Conservation (phyloP, 1,284 basidiomycete species). For the Somion occarium region DNA sequence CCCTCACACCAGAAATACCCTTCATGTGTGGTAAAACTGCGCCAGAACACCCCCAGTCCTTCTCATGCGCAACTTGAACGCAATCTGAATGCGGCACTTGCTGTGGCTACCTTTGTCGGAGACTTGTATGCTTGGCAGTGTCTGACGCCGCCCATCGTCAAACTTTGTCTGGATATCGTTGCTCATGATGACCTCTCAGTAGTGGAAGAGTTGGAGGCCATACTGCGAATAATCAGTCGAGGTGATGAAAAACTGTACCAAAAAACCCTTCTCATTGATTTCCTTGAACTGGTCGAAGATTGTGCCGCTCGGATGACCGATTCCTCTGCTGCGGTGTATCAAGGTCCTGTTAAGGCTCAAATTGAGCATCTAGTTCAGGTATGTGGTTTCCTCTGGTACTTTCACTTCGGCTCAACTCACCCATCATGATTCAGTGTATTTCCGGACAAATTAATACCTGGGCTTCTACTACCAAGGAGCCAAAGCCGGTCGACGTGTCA, state of each 20-base stretch:
- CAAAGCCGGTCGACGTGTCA: too few relatives aligned
- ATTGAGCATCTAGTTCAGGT: neutral
- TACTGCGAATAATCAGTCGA: slow-evolving; percentile 22
- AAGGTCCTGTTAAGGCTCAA: neutral
- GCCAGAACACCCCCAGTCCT: slow-evolving; percentile 9
- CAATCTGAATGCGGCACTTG: slow-evolving; percentile 23
- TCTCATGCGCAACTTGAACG: slow-evolving; percentile 12
- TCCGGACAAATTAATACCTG: neutral
- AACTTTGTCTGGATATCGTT: slow-evolving; percentile 24
- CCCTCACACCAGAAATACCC: slow-evolving; percentile 6
- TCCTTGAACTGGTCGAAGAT: neutral
- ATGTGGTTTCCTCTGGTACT: neutral
- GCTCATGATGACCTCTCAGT: slow-evolving; percentile 18
- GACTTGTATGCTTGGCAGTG: slow-evolving; percentile 27
- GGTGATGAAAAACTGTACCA: slow-evolving; percentile 2
- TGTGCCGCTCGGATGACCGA: neutral
- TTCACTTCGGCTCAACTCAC: neutral
- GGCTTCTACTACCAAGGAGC: neutral
- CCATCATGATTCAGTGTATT: neutral
- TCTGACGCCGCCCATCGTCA: slow-evolving; percentile 19
- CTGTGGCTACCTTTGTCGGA: slow-evolving; percentile 28
- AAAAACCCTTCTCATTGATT: neutral
- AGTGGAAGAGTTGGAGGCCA: slow-evolving; percentile 28
- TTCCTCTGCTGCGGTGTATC: neutral
- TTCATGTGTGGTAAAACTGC: slow-evolving; percentile 12